Conservation (phyloP, 2,329 filamentous ascomycete species). For the Sporothrix brasiliensis region DNA sequence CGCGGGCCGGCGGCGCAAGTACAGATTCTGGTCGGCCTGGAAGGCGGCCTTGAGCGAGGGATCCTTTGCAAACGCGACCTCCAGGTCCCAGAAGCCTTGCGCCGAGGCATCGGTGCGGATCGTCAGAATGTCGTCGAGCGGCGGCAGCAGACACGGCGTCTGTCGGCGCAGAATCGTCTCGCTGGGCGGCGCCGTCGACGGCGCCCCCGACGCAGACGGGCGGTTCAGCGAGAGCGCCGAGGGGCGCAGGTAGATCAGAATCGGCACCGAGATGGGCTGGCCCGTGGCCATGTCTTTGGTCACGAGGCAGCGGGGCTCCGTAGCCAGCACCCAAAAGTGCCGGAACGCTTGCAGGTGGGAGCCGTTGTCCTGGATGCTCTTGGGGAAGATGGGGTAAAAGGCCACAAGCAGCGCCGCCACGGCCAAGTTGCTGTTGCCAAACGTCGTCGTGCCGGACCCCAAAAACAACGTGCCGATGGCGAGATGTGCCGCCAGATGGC, state of each 20-base stretch:
- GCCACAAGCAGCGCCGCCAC: slow-evolving; percentile 84
- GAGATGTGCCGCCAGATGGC: slow-evolving; percentile 88
- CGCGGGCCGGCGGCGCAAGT: slow-evolving; percentile 70
- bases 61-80: slow-evolving; percentile 70
- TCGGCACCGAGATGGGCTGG: slow-evolving; percentile 72
- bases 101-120: slow-evolving; percentile 64
- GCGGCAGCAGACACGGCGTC: slow-evolving; percentile 65
- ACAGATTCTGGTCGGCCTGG: slow-evolving; percentile 69
- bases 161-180: slow-evolving; percentile 46
- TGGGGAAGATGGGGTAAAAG: slow-evolving; percentile 93
- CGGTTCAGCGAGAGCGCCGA: slow-evolving; percentile 34
- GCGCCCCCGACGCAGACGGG: slow-evolving; percentile 44
- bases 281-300: slow-evolving; percentile 84
- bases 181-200: slow-evolving; percentile 44
- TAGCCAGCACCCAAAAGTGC: slow-evolving; percentile 94
- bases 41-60: slow-evolving; percentile 66
- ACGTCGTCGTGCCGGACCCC: slow-evolving; percentile 88
- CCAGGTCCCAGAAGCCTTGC: slow-evolving; percentile 76
- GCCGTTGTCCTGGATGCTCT: slow-evolving; percentile 86
- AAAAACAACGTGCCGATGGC: slow-evolving; percentile 90
- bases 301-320: slow-evolving; percentile 85
- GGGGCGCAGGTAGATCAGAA: slow-evolving; percentile 63
- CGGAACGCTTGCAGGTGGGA: slow-evolving; percentile 95
- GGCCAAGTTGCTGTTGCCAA: slow-evolving; percentile 84
- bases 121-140: slow-evolving; percentile 63